These are phyloP conservation scores for Tremella mesenterica DNA, from an alignment of 768 basidiomycete genomes.

Conservation along the genomic window DNA sequence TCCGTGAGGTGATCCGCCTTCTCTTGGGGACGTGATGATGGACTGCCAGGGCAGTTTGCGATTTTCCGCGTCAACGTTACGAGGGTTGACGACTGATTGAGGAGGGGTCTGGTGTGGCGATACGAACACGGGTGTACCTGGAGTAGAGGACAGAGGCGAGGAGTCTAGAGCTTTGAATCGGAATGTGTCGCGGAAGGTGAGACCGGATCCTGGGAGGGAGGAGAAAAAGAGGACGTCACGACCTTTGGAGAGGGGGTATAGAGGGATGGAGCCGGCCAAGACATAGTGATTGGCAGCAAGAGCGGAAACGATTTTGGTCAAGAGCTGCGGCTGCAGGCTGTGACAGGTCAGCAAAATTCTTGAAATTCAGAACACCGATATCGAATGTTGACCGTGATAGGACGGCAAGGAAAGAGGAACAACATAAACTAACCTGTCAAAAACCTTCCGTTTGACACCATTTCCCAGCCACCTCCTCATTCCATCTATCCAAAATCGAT, in stretches of 20 bases:
- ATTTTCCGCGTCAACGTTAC: neutral
- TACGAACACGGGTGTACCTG: neutral
- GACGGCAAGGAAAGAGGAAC: neutral
- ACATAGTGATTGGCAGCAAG: slow-evolving; percentile 23
- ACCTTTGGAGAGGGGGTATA: slow-evolving; percentile 21
- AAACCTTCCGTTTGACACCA: slow-evolving; percentile 15
- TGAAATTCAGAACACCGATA: too few relatives aligned
- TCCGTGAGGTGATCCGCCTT: too few relatives aligned
- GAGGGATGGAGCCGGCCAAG: slow-evolving; percentile 26
- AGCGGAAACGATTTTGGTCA: slow-evolving; percentile 20
- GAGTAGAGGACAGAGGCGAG: neutral
- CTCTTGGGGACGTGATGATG: neutral
- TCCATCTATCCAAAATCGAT: slow-evolving; percentile 33
- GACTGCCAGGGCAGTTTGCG: neutral
- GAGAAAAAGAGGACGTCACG: slow-evolving; percentile 35
- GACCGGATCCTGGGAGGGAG: slow-evolving; percentile 23
- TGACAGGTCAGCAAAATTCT: neutral
- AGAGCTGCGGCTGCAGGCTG: slow-evolving; percentile 25
- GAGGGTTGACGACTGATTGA: neutral
- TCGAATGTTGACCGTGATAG: neutral
- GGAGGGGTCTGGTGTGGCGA: neutral
- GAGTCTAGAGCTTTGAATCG: neutral
- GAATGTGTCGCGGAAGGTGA: slow-evolving; percentile 19
- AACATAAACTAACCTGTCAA: slow-evolving; percentile 12
- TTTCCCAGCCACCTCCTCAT: slow-evolving; percentile 29